These are phyloP conservation scores for Aegilops longissima DNA, from an alignment of 176 grass and related monocot species.

Conservation along the genomic window DNA sequence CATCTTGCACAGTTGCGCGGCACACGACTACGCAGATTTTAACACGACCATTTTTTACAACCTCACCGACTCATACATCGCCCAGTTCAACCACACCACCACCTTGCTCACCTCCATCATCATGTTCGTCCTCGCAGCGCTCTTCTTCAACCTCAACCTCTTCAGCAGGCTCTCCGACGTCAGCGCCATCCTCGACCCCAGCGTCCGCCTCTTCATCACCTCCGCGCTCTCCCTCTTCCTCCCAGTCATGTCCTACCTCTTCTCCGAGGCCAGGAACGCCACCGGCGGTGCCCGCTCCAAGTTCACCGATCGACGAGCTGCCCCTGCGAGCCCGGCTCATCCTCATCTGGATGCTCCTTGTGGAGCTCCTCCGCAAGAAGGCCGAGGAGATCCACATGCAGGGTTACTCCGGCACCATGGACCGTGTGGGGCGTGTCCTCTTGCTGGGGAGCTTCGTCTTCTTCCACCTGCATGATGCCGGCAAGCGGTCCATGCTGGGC, in stretches of 20 bases:
- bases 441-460: not conserved
- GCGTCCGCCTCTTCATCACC: not conserved
- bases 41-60: no score
- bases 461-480: not conserved
- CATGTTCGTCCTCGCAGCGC: not conserved
- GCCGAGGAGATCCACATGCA: not conserved
- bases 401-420: not conserved
- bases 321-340: not conserved
- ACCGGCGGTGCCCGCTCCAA: not conserved
- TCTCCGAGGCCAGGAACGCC: not conserved
- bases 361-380: not conserved
- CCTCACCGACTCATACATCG: no score
- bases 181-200: not conserved
- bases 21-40: no score
- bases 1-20: no score
- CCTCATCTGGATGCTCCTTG: not conserved
- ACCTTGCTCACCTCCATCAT: not conserved
- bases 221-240: not conserved
- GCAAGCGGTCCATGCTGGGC: not conserved
- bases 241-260: not conserved
- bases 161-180: not conserved
- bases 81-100: no score
- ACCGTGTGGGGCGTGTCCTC: not conserved
- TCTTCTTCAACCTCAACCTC: conserved; percentile 11
- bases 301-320: not conserved